Evolutionary conservation across 257 asterid species (phyloP), one percentile per base, ranked within the genome.

Genomic region (Phtheirospermum japonicum): DNA sequence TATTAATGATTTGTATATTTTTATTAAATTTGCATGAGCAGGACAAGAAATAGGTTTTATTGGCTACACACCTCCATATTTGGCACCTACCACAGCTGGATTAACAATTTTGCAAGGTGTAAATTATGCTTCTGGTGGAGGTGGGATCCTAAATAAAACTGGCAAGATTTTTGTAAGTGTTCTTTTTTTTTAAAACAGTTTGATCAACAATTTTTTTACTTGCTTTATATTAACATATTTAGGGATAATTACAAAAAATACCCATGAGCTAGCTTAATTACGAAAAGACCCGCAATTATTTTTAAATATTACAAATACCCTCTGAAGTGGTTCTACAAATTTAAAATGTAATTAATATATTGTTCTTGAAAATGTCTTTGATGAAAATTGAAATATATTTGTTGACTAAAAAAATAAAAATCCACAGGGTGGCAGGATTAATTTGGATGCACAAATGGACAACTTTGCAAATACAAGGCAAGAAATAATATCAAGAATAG

Each of bases 101-200:
- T 63, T 33, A n/a, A 42, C 76, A 48, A 39, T 80, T 69, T 52
- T 80, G 17, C 79, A 77, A 53, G 96, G 96, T 45, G 90, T 83
- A 14, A 88, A 85, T 72, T 88, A 74, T 70, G 96, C 92, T 58
- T 88, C 95, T 49, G 95, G 95, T 18, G 95, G 91, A 42, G 92
- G 89, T 4, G 96, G 96, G n/a, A 83, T 88, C 64, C 71, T 88
- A 0, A 85, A 85, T 67, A 28, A 36, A 32, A 81, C 96, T 8
- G 96, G 96, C 10, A 48, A 76, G 54, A 73, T 85, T 46, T 85
- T 88, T 37, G 96, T 85, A 76, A 61, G 87, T 49, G 39, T 19
- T 67, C 9, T 6, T n/a, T 14, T 45, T 39, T 53, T 52, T 14
- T 57, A n/a, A n/a, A n/a, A n/a, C n/a, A n/a, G n/a, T 36, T 36